Evolutionary conservation across 495 filamentous ascomycete genomes (phyloP), one percentile per base, ranked within the genome.

Genomic region (Aspergillus ellipticus): DNA sequence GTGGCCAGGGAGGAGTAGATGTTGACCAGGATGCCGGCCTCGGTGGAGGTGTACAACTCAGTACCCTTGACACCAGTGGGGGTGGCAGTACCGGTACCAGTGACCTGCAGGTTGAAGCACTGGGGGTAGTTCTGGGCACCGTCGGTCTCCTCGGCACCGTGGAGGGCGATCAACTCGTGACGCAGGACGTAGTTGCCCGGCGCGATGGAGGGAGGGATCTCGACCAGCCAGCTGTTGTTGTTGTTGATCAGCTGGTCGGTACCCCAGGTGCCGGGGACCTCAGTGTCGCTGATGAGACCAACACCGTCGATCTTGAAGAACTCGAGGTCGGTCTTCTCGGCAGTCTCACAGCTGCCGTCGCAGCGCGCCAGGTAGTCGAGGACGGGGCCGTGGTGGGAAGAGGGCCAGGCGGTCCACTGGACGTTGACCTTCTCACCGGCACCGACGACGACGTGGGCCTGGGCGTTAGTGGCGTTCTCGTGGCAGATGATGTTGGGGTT

Each of bases 121-220:
- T 85, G 76, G 4, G 85, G 85, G 59, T 90, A 90, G 62, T 79
- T 79, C 79, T 90, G 86, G 0, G 86, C 84, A 43, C 84, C 85
- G 59, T 80, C 73, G 3, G 58, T 58, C 7, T 63, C 55, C 19
- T 66, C 71, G 8, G 80, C 84, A 13, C 73, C 67, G 72, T 89
- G 85, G 1, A 89, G 79, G 3, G 85, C 86, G 51, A 89, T 83
- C 58, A 89, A 79, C 68, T 90, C 87, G 65, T 88, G 83, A 16
- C 87, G 83, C n/a, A 90, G 74, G 47, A 89, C 80, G 66, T 88
- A 90, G 69, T 84, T 81, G 20, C 86, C 86, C 5, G 84, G 65
- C 28, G 79, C 80, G 42, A 89, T 76, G 60, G 70, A 67, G 20
- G 71, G 33, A 4, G 86, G 86, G 66, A 90, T 86, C 52, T 80